Evolutionary conservation across 345 rosid species (phyloP).

Genomic region (Crucihimalaya himalaica): DNA sequence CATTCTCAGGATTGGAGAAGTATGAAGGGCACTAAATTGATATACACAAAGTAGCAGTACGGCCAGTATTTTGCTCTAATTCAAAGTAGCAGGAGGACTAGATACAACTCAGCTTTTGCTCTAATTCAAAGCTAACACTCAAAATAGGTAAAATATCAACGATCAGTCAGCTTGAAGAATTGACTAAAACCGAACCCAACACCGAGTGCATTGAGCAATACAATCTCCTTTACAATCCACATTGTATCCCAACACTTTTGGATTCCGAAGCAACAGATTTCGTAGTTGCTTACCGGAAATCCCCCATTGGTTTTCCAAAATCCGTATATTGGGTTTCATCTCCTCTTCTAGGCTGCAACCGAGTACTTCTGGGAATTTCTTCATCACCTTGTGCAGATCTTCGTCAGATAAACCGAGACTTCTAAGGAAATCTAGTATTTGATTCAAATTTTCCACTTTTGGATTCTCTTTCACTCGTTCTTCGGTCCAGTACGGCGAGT

Average conservation of each 20-base stretch:
- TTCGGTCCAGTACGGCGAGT: constrained; percentile 91
- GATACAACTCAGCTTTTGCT: background rate
- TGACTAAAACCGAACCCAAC: constrained; percentile 85
- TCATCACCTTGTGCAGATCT: constrained; percentile 69
- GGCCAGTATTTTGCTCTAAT: too few species aligned
- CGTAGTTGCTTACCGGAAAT: constrained; percentile 68
- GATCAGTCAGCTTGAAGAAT: constrained; percentile 11
- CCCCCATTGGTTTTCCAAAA: constrained; percentile 79
- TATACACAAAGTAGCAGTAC: too few species aligned
- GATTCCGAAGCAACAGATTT: constrained; percentile 79
- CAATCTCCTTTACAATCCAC: constrained; percentile 97
- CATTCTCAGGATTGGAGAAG: too few species aligned
- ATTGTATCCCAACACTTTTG: constrained; percentile 86
- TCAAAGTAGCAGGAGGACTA: too few species aligned
- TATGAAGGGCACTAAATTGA: too few species aligned
- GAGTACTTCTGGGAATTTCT: constrained; percentile 87
- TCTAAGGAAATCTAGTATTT: constrained; percentile 63
- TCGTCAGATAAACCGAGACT: constrained; percentile 63
- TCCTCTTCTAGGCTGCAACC: constrained; percentile 78
- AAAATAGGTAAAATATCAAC: background rate
- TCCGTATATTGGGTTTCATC: constrained; percentile 66
- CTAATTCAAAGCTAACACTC: background rate
- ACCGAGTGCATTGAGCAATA: constrained; percentile 81
- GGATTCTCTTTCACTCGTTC: constrained; percentile 73
- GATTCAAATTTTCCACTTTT: constrained; percentile 48